Base-by-base conservation (phyloP, 257 asterid genomes). In the Przewalskia tangutica region DNA sequence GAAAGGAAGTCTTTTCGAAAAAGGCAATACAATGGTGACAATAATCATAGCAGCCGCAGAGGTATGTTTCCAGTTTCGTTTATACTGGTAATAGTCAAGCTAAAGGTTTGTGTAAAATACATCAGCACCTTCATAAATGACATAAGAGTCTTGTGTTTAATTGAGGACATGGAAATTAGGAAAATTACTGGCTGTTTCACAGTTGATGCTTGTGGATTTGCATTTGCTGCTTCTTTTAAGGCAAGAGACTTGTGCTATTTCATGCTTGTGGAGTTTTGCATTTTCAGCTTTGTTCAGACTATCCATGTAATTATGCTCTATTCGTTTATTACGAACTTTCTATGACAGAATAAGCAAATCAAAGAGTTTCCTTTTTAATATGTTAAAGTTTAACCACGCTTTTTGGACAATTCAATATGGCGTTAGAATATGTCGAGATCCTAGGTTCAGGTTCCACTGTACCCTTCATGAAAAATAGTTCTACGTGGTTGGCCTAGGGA, bases 21-120 rank as follows among this genome's bases (percentile, higher is more conserved):
- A 89, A 86, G 86, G 40, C 78, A 89, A 90, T 84, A 59, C 81
- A 83, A 89, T 95, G 97, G 85, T 91, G 64, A 90, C 97, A 20
- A 68, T 95, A 59, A 88, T 92, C 82, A 88, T 94, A 73, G 94
- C 93, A 48, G 97, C 92, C 81, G 99, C 97, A 8, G 97, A 95
- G 99, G 99, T 95, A 55, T 36, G 91, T 87, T 81, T 71, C 65
- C 51, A 7, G 76, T 36, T 66, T 73, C 23, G 7, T 6, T 48
- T 27, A 50, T 32, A 73, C 12, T 48, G 62, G 60, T 48, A 50
- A 23, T 7, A 73, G 23, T 48, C 5, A 73, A 73, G n/a, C 79
- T 50, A 48, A 73, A 48, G 59, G 42, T 73, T 46, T 48, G 42
- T 50, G 79, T 48, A 50, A 73, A 46, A 48, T 23, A 23, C 44